These are phyloP conservation scores for Pichia deserticola DNA, from an alignment of 805 yeast genomes.

Conservation along the genomic window DNA sequence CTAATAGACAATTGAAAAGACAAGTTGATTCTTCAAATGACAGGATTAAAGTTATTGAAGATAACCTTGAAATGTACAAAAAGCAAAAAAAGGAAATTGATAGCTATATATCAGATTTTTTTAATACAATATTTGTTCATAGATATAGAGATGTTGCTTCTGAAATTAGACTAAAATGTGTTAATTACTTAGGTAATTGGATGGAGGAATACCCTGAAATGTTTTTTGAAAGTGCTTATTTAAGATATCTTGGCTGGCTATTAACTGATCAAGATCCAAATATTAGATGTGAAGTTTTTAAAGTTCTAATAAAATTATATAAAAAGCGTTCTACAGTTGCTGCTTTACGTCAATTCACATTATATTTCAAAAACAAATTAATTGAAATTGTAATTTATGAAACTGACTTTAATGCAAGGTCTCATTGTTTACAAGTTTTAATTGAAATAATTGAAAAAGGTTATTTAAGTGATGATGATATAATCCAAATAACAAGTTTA, in stretches of 20 bases:
- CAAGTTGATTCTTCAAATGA: slow-evolving; percentile 30
- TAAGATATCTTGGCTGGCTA: slow-evolving; percentile 79
- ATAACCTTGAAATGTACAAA: slow-evolving; percentile 34
- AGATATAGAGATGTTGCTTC: slow-evolving; percentile 78
- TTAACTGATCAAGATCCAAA: slow-evolving; percentile 58
- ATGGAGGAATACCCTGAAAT: slow-evolving; percentile 62
- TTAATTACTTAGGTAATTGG: slow-evolving; percentile 59
- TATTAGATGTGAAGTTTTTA: slow-evolving; percentile 62
- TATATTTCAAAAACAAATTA: slow-evolving; percentile 58
- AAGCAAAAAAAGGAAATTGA: slow-evolving; percentile 46
- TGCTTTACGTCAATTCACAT: slow-evolving; percentile 72
- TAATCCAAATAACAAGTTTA: slow-evolving; percentile 35
- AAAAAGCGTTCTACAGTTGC: slow-evolving; percentile 38
- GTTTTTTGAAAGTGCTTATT: slow-evolving; percentile 60
- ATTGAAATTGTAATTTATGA: slow-evolving; percentile 56
- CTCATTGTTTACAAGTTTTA: slow-evolving; percentile 43
- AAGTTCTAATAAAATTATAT: slow-evolving; percentile 44
- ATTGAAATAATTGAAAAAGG: slow-evolving; percentile 52
- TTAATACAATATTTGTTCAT: slow-evolving; percentile 60
- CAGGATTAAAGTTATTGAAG: slow-evolving; percentile 40
- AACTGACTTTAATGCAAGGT: slow-evolving; percentile 47
- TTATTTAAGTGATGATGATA: slow-evolving; percentile 54
- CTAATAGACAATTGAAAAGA: slow-evolving; percentile 24
- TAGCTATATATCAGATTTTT: slow-evolving; percentile 56
- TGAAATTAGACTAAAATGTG: slow-evolving; percentile 61